Base-by-base conservation (phyloP, 2,329 filamentous ascomycete species). In the Colletotrichum viniferum region DNA sequence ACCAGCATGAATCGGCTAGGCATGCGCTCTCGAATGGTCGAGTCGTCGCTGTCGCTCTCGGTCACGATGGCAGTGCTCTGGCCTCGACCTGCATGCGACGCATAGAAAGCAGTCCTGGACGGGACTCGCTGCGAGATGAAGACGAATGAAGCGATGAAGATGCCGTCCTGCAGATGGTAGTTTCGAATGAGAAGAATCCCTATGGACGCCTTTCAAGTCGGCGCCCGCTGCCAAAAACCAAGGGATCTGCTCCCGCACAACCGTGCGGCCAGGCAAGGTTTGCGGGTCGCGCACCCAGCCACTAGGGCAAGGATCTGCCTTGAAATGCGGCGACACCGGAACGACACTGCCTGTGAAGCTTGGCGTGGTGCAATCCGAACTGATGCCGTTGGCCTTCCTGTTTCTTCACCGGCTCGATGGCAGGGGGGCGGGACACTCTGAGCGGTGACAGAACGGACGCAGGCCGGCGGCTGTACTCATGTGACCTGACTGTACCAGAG, bases 191-290 rank as follows among this genome's bases (percentile, higher is more conserved):
- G 56, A 62, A 18, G 24, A 24, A 10, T 34, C 21, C 21, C 36
- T 16, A 30, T 36, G 26, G 14, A 30, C 48, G 32, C 68, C n/a
- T 30, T 60, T 65, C 18, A 26, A 70, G 18, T 73, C 36, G 34
- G 48, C 52, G 34, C 18, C 52, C 32, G 14, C 26, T 60, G 32
- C 68, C 48, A 58, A 56, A 55, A 38, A 63, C 16, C 36, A 58
- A 52, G 34, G 26, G 69, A 75, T 64, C 56, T 63, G 56, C 63
- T 73, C 43, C 63, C 63, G 69, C 55, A 18, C 63, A 48, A 72
- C 55, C 69, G 69, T 67, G 69, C 69, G 62, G 55, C 73, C 30
- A 73, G 36, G 26, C 43, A 66, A 63, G 52, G 61, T 65, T 74
- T 71, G 48, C 60, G 60, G 69, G 68, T 67, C 69, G 38, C 38